phyloP scores from a whole-genome alignment of 1,284 basidiomycete species.

The Coniferiporia sulphurascens region DNA sequence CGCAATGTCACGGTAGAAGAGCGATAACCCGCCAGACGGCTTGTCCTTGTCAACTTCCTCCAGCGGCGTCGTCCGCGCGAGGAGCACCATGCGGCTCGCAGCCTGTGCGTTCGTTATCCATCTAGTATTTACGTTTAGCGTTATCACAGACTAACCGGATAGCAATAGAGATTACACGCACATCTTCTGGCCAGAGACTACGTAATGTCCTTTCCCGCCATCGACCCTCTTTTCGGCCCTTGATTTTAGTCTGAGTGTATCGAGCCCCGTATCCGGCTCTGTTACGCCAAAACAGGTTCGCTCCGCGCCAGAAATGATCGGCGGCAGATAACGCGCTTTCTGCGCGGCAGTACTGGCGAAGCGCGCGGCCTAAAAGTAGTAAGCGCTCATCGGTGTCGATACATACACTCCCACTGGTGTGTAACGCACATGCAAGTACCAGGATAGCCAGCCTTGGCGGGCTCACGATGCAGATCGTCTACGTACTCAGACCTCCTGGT shows the following conservation, averaged over 20 bases:
- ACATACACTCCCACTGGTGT: neutral
- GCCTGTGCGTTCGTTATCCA: constrained; percentile 26
- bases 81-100: constrained; percentile 28
- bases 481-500: constrained; percentile 20
- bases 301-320: constrained; percentile 29
- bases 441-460: constrained; percentile 20
- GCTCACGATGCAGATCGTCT: constrained; percentile 20
- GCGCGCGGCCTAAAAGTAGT: constrained; percentile 14
- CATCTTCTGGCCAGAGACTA: constrained; percentile 30
- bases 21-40: constrained; percentile 18
- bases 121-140: neutral
- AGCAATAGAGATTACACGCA: constrained; percentile 12
- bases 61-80: constrained; percentile 29
- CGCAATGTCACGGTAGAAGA: constrained; percentile 26
- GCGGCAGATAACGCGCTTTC: constrained; percentile 28
- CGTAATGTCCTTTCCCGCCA: constrained; percentile 15
- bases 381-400: neutral
- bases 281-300: constrained; percentile 34
- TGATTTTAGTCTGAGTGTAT: constrained; percentile 30
- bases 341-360: constrained; percentile 21
- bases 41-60: constrained; percentile 20
- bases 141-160: constrained; percentile 18
- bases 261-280: constrained; percentile 30
- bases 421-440: constrained; percentile 19
- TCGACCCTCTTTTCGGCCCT: constrained; percentile 21